These are phyloP conservation scores for Gossypium gossypioides DNA, from an alignment of 441 rosid species.

Conservation along the genomic window DNA sequence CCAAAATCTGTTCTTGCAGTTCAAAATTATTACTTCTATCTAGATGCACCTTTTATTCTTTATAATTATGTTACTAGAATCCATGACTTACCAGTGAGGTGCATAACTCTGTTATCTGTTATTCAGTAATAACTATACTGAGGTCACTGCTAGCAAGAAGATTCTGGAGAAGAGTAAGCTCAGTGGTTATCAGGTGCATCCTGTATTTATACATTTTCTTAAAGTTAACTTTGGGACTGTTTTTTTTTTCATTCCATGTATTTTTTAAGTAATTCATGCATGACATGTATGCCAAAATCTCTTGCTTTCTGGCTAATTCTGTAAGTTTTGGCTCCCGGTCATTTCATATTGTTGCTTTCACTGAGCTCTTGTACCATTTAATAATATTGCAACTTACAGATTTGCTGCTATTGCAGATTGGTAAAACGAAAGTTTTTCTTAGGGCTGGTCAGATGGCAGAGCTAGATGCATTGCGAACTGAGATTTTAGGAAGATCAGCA, in stretches of 20 bases:
- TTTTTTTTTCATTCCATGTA: constrained; percentile 7
- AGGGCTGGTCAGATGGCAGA: constrained; percentile 99
- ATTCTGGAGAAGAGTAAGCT: constrained; percentile 67
- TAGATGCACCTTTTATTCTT: background rate
- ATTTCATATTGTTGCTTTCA: background rate
- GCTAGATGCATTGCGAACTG: constrained; percentile 64
- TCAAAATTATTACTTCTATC: constrained; percentile 8
- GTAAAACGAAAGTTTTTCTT: constrained; percentile 86
- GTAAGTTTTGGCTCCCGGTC: constrained; percentile 8
- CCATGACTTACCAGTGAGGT: constrained; percentile 5
- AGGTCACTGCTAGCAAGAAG: constrained; percentile 61
- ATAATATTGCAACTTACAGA: constrained; percentile 5
- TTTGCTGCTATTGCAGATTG: constrained; percentile 44
- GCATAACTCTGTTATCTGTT: constrained; percentile 9
- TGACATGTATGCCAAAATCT: constrained; percentile 1
- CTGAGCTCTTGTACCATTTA: background rate
- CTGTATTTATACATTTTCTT: background rate
- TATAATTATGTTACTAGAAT: constrained; percentile 12
- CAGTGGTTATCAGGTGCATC: constrained; percentile 73
- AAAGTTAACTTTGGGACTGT: background rate
- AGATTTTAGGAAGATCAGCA: constrained; percentile 74
- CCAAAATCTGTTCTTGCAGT: constrained; percentile 3
- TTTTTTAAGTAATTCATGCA: background rate
- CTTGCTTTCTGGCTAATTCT: background rate
- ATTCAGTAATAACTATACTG: constrained; percentile 42